Evolutionary conservation across 1,139 yeast genomes (phyloP), one percentile per base, ranked within the genome.

Genomic region (Schwanniomyces etchellsii): DNA sequence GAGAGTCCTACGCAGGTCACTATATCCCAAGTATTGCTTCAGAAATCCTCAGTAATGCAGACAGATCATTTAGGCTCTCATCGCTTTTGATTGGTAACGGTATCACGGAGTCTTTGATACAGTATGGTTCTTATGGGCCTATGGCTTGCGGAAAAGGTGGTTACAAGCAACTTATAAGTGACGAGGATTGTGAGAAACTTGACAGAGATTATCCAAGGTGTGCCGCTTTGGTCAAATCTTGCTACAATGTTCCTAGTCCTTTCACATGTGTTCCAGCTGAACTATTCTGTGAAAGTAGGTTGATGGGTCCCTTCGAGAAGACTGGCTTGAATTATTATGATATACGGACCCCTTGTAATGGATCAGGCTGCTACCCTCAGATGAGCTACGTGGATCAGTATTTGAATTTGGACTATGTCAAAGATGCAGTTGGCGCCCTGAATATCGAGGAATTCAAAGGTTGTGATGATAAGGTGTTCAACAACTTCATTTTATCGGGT

Each of bases 81-180:
- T 82, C 93, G 2, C 76, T 83, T 4, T 54, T 84, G 50, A 83
- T 84, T 44, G 95, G 95, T 24, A 84, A 84, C 55, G 95, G 95
- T 34, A 72, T 83, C 40, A 82, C 93, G 15, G 93, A 84, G 50
- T 70, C 91, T 2, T 65, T 78, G 39, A 62, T 75, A 34, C 95
- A 84, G 55, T 72, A 75, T 46, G 74, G 69, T 34, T 71, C 72
- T 50, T 82, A 82, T 55, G 75, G 74, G 47, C 89, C 89, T 42
- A 83, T 83, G 93, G 89, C 81, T 2, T 84, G 95, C 55, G 91
- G 91, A 28, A 57, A 71, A 48, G 91, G 91, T 35, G 95, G 94
- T 1, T 77, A 79, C 52, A 74, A 76, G 20, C 68, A 83, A 21
- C 78, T 84, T 4, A 61, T 83, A 32, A 48, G 64, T 4, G 80